These are phyloP conservation scores for Boletales sp. DNA, from an alignment of 768 basidiomycete genomes.

Conservation along the genomic window DNA sequence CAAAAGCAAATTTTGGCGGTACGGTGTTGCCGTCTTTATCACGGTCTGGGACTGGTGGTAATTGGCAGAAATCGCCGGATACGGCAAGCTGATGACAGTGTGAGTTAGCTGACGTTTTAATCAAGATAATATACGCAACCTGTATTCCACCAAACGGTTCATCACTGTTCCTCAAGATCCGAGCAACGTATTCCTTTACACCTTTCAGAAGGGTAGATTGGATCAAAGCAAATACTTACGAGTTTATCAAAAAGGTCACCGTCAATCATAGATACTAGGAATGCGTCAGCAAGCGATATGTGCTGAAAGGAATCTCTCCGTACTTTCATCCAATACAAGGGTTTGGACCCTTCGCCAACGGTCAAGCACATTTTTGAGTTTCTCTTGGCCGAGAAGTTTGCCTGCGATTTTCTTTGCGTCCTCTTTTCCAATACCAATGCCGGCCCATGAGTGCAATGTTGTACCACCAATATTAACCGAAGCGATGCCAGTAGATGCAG, in stretches of 20 bases:
- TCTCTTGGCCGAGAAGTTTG: conserved; percentile 47
- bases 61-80: conserved; percentile 88
- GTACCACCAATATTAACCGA: conserved; percentile 79
- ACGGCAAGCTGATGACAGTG: conserved; percentile 57
- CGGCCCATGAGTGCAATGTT: conserved; percentile 82
- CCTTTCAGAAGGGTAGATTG: conserved; percentile 31
- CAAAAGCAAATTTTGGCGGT: conserved; percentile 68
- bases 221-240: conserved; percentile 36
- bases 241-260: conserved; percentile 79
- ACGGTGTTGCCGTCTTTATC: conserved; percentile 46
- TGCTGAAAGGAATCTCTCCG: conserved; percentile 16
- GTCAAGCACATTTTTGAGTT: conserved; percentile 37
- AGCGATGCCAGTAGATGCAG: conserved; percentile 78
- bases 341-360: conserved; percentile 64
- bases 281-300: background rate
- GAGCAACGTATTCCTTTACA: conserved; percentile 58
- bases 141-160: conserved; percentile 86
- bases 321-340: conserved; percentile 85
- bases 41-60: conserved; percentile 71
- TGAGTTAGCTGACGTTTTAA: background rate
- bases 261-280: conserved; percentile 85
- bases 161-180: conserved; percentile 45
- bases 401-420: conserved; percentile 46
- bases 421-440: conserved; percentile 72
- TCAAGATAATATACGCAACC: conserved; percentile 34